Evolutionary conservation across 192 early-diverging fungal species (phyloP).

Genomic region (Coemansia sp.): DNA sequence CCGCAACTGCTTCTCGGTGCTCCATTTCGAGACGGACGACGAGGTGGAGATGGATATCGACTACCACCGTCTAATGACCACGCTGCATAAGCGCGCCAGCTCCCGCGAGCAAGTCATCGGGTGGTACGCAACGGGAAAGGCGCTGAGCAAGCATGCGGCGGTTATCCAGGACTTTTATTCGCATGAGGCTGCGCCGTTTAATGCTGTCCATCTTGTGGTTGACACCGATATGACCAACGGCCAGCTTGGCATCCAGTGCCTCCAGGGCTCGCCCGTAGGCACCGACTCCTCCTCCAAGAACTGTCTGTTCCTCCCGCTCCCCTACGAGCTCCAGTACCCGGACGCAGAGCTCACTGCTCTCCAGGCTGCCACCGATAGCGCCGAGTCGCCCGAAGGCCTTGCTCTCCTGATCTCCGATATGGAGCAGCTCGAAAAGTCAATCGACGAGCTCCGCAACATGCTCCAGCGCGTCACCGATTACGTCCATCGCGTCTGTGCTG

Average conservation of each 20-base stretch:
- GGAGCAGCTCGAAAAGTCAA: conserved; percentile 82
- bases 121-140: conserved; percentile 82
- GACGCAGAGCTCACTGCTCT: conserved; percentile 84
- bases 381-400: conserved; percentile 51
- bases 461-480: conserved; percentile 79
- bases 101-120: conserved; percentile 89
- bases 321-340: conserved; percentile 86
- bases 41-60: conserved; percentile 88
- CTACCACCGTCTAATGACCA: conserved; percentile 81
- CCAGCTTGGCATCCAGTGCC: conserved; percentile 73
- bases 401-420: conserved; percentile 79
- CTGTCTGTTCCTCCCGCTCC: conserved; percentile 85
- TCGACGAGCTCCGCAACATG: conserved; percentile 79
- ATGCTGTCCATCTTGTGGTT: conserved; percentile 83
- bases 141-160: conserved; percentile 69
- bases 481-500: conserved; percentile 57
- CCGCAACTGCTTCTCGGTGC: conserved; percentile 82
- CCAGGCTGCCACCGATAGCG: conserved; percentile 40
- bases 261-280: conserved; percentile 71
- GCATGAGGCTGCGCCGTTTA: conserved; percentile 69
- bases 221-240: conserved; percentile 78
- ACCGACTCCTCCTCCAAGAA: conserved; percentile 72
- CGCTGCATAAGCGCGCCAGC: conserved; percentile 86
- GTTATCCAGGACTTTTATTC: conserved; percentile 80
- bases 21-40: conserved; percentile 74